Percentiles rank a stretch among this genome's conserved stretches.
Conservation (phyloP, 106 monocot genomes). For the Amphibolis antarctica region DNA sequence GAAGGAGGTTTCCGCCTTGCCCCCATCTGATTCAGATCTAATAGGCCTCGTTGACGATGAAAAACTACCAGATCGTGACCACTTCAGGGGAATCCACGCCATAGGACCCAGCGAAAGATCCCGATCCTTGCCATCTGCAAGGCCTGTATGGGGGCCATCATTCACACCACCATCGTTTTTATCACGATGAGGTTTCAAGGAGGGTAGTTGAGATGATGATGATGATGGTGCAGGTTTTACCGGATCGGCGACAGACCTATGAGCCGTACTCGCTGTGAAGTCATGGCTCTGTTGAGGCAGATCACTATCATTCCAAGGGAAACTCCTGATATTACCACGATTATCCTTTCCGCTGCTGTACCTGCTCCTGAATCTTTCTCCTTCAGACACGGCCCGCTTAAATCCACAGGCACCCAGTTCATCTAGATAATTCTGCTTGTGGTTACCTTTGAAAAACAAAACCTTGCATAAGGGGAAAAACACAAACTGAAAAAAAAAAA, state of each 20-base stretch:
- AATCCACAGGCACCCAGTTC: conserved; percentile 30
- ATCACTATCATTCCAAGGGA: conserved; percentile 34
- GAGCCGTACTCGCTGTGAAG: conserved; percentile 9
- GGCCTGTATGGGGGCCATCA: conserved; percentile 31
- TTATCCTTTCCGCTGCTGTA: conserved; percentile 25
- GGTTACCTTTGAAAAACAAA: conserved; percentile 32
- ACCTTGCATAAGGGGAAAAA: not conserved
- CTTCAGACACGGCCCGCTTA: conserved; percentile 50
- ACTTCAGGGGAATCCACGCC: conserved; percentile 45
- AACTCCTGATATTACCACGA: conserved; percentile 38
- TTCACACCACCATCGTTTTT: conserved; percentile 19
- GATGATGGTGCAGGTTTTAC: conserved; percentile 14
- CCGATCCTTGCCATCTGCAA: conserved; percentile 15
- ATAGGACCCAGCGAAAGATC: conserved; percentile 37
- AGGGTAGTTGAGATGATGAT: conserved; percentile 8
- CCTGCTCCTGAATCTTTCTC: conserved; percentile 35
- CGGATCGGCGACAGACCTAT: conserved; percentile 57
- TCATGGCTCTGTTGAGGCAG: conserved; percentile 16
- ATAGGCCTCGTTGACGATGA: conserved; percentile 43
- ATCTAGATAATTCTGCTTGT: conserved; percentile 43
- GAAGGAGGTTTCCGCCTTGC: conserved; percentile 17
- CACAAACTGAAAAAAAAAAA: not conserved
- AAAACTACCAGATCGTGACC: conserved; percentile 38
- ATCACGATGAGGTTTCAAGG: conserved; percentile 24
- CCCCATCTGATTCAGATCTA: conserved; percentile 28